Evolutionary conservation across 2,329 filamentous ascomycete genomes (phyloP).

Genomic region (Penicillium freii): DNA sequence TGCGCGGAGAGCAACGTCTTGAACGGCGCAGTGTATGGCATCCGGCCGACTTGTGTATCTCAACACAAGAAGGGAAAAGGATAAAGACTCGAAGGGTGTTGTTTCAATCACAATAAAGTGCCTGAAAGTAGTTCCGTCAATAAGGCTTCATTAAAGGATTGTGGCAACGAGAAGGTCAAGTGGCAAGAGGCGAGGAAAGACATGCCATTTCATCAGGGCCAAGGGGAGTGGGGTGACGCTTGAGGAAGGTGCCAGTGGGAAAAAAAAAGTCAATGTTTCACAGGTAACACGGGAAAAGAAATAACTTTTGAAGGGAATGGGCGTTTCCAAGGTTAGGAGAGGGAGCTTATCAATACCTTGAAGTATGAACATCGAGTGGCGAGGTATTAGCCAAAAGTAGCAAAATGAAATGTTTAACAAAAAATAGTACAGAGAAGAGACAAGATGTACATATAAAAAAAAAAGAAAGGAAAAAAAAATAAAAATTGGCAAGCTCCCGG

Average conservation of each 20-base stretch:
- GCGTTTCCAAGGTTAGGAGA: background rate
- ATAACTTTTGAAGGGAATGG: constrained; percentile 10
- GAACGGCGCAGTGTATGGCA: constrained; percentile 52
- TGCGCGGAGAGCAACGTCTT: constrained; percentile 57
- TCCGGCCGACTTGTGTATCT: constrained; percentile 41
- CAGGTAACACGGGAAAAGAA: constrained; percentile 21
- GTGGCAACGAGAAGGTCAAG: constrained; percentile 13
- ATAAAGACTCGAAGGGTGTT: background rate
- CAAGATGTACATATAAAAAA: constrained; percentile 7
- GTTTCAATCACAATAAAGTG: constrained; percentile 11
- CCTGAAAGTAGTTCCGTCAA: constrained; percentile 3
- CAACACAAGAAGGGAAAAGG: constrained; percentile 28
- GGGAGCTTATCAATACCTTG: constrained; percentile 8
- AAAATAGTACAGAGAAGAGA: constrained; percentile 3
- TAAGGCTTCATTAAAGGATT: constrained; percentile 7
- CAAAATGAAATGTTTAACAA: background rate
- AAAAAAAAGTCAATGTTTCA: constrained; percentile 20
- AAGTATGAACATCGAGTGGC: constrained; percentile 4
- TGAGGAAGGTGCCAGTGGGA: constrained; percentile 18
- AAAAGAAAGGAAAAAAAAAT: background rate
- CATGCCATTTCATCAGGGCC: constrained; percentile 10
- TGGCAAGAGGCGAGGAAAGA: constrained; percentile 13
- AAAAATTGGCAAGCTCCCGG: background rate
- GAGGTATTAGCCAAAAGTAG: background rate
- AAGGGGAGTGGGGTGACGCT: background rate